These are phyloP conservation scores for Cucumis sativus DNA, from an alignment of 306 rosid genomes.

Conservation along the genomic window Cucumber_9930_V3 NC_026657.2:2656501-2657000, in stretches of 20 bases:
- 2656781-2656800: neutral
- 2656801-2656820: neutral
- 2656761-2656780: neutral
- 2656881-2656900: neutral
- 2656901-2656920: neutral
- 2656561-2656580: neutral
- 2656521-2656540: neutral
- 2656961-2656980: neutral
- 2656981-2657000: neutral
- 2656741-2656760: neutral
- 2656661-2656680: neutral
- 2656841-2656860: neutral
- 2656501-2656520: no score
- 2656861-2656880: neutral
- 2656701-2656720: neutral
- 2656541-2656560: no score
- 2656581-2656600: neutral
- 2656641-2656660: neutral
- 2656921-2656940: neutral
- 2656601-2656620: neutral
- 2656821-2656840: neutral
- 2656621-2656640: neutral
- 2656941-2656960: neutral
- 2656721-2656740: neutral
- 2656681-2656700: neutral